A percentile compares a stretch with the other conserved stretches of the same genome.
Conservation (phyloP, 805 yeast genomes). For the Metschnikowia kunwiensis region DNA sequence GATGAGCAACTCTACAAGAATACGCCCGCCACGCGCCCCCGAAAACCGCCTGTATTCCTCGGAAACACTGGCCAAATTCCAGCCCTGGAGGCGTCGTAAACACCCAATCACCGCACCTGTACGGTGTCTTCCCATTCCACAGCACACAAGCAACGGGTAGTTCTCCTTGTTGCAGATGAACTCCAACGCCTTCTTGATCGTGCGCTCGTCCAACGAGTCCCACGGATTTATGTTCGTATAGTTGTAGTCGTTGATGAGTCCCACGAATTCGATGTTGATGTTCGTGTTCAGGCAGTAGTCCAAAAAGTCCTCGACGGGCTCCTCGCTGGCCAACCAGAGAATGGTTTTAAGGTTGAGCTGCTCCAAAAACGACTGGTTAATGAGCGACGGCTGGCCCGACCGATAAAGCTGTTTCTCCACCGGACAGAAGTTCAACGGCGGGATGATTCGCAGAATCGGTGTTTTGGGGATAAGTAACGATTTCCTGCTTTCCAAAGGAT, state of each 20-base stretch:
- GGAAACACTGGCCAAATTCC: conserved; percentile 89
- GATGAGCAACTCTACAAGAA: conserved; percentile 83
- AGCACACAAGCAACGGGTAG: conserved; percentile 87
- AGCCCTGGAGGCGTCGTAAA: conserved; percentile 86
- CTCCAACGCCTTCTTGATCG: conserved; percentile 75
- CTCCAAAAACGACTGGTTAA: conserved; percentile 80
- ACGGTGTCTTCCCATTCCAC: conserved; percentile 98
- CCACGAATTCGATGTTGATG: conserved; percentile 78
- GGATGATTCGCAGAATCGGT: conserved; percentile 71
- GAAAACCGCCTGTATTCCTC: conserved; percentile 95
- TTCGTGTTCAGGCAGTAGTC: conserved; percentile 73
- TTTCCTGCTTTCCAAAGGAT: conserved; percentile 11
- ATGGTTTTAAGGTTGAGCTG: conserved; percentile 74
- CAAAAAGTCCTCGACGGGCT: conserved; percentile 83
- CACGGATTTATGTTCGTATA: conserved; percentile 74
- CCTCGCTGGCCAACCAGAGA: conserved; percentile 94
- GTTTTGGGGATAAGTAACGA: conserved; percentile 36
- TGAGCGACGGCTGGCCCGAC: conserved; percentile 92
- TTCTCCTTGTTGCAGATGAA: conserved; percentile 68
- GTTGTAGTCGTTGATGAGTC: conserved; percentile 63
- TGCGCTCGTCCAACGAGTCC: conserved; percentile 87
- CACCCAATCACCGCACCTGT: conserved; percentile 98
- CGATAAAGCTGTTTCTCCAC: conserved; percentile 85
- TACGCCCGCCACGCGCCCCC: conserved; percentile 89
- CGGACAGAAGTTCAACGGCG: conserved; percentile 93